These are phyloP conservation scores for Ascosphaera aggregata DNA, from an alignment of 2,329 filamentous ascomycete genomes.

Conservation along the genomic window DNA sequence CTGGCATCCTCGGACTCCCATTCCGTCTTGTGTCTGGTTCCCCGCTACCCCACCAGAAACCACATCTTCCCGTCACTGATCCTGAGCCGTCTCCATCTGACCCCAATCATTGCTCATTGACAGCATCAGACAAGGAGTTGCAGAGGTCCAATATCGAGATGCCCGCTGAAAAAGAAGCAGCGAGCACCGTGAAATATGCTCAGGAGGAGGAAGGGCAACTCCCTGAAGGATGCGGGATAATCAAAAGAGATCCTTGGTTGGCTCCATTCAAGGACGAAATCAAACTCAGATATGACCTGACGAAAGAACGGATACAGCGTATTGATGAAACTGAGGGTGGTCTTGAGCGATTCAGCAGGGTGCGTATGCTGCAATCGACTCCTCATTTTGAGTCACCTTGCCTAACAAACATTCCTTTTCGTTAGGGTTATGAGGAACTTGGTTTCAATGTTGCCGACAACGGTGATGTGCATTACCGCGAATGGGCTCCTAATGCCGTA, in stretches of 20 bases:
- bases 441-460: slow-evolving; percentile 64
- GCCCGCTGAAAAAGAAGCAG: background rate
- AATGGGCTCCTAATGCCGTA: slow-evolving; percentile 86
- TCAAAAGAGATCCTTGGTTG: slow-evolving; percentile 75
- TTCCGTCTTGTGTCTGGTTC: background rate
- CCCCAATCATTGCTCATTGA: background rate
- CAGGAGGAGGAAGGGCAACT: background rate
- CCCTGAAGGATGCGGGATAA: slow-evolving; percentile 38
- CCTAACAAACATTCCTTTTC: slow-evolving; percentile 1
- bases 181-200: background rate
- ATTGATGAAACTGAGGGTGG: slow-evolving; percentile 73
- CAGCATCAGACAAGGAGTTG: background rate
- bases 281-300: slow-evolving; percentile 50
- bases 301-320: slow-evolving; percentile 66
- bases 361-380: slow-evolving; percentile 15
- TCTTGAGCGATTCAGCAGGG: slow-evolving; percentile 73
- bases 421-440: slow-evolving; percentile 61
- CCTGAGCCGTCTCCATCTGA: background rate
- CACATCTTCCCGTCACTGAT: background rate
- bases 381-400: background rate
- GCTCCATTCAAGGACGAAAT: slow-evolving; percentile 61
- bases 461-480: slow-evolving; percentile 71
- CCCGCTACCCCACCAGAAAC: background rate
- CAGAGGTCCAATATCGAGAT: background rate
- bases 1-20: background rate